These are phyloP conservation scores for Crithidia thermophila DNA, from an alignment of 208 protist species.

Conservation along the genomic window DNA sequence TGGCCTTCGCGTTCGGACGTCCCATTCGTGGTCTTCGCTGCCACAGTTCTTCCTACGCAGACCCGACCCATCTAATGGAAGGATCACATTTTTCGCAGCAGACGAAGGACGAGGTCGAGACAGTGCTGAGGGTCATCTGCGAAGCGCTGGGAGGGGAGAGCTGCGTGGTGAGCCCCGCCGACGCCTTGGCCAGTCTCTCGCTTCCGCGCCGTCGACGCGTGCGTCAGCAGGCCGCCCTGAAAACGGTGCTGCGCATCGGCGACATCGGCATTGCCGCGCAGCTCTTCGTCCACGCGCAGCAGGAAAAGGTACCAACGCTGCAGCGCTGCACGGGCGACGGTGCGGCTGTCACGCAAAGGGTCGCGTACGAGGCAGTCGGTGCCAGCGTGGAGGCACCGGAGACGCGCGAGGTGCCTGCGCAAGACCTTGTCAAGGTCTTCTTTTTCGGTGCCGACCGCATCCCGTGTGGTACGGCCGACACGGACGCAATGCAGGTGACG, in stretches of 20 bases:
- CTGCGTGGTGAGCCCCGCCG: conserved; percentile 43
- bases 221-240: conserved; percentile 42
- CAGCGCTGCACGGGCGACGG: conserved; percentile 53
- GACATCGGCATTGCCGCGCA: conserved; percentile 74
- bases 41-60: too few species aligned
- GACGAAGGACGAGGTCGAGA: conserved; percentile 58
- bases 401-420: conserved; percentile 2
- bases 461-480: conserved; percentile 77
- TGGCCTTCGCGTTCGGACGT: conserved; percentile 60
- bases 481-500: conserved; percentile 58
- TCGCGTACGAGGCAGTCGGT: conserved; percentile 26
- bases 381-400: neutral
- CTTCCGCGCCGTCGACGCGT: conserved; percentile 40
- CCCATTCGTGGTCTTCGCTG: too few species aligned
- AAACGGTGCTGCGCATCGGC: conserved; percentile 65
- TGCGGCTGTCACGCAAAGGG: conserved; percentile 34
- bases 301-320: conserved; percentile 61
- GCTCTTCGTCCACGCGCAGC: conserved; percentile 65
- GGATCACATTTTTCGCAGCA: too few species aligned
- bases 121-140: conserved; percentile 61
- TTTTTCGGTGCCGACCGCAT: conserved; percentile 84
- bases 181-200: conserved; percentile 40
- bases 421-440: conserved; percentile 59
- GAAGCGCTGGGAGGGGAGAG: conserved; percentile 33
- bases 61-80: too few species aligned